Percentiles rank a stretch among this genome's conserved stretches.
phyloP scores from a whole-genome alignment of 306 rosid genomes.

The Pterocarpus macrocarpus region DNA sequence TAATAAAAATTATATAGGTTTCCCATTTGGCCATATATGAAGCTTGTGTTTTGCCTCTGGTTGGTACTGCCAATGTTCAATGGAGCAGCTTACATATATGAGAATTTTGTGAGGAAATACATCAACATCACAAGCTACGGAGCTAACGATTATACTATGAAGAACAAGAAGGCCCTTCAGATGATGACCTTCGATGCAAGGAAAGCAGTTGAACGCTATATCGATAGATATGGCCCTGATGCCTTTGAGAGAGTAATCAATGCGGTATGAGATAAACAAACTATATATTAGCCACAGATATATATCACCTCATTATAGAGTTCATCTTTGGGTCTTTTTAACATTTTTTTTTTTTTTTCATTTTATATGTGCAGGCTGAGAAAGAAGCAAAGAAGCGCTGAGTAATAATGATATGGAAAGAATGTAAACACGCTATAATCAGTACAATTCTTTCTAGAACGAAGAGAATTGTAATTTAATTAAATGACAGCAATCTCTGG shows the following conservation, averaged over 20 bases:
- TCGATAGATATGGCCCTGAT: slow-evolving; percentile 70
- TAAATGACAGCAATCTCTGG: not conserved
- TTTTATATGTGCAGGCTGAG: slow-evolving; percentile 72
- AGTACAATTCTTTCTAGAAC: not conserved
- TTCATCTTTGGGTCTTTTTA: slow-evolving; percentile 4
- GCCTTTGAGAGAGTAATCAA: slow-evolving; percentile 79
- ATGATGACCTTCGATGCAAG: slow-evolving; percentile 90
- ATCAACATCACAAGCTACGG: slow-evolving; percentile 56
- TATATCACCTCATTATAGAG: not conserved
- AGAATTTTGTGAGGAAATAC: slow-evolving; percentile 74
- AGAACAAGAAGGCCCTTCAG: slow-evolving; percentile 72
- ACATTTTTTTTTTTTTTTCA: not conserved
- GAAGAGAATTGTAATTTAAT: not conserved
- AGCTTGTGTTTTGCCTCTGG: slow-evolving; percentile 84
- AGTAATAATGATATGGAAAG: slow-evolving; percentile 27
- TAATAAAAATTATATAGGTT: slow-evolving; percentile 51
- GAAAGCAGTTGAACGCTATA: slow-evolving; percentile 75
- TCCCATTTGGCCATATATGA: slow-evolving; percentile 86
- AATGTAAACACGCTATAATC: slow-evolving; percentile 16
- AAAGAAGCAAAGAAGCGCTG: slow-evolving; percentile 82
- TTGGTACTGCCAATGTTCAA: slow-evolving; percentile 87
- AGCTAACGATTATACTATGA: slow-evolving; percentile 56
- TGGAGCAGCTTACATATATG: slow-evolving; percentile 90
- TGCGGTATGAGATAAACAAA: slow-evolving; percentile 57
- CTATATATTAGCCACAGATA: not conserved